Conservation (phyloP, 805 yeast genomes). For the Myxozyma melibiosi region DNA sequence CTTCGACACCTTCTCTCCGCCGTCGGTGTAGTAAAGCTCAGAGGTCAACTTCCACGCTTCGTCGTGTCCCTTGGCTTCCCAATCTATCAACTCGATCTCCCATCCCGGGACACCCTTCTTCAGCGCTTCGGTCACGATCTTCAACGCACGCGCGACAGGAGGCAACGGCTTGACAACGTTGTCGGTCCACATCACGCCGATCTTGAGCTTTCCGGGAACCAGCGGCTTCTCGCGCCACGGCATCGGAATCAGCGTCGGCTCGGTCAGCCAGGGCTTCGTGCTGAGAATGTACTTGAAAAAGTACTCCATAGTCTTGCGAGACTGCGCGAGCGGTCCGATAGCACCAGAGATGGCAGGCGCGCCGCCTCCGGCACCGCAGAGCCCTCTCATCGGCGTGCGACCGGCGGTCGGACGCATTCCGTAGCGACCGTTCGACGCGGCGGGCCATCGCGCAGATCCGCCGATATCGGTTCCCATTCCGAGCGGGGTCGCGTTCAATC, state of each 20-base stretch:
- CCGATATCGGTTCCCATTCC: slow-evolving; percentile 75
- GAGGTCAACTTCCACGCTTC: slow-evolving; percentile 39
- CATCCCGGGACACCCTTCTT: slow-evolving; percentile 50
- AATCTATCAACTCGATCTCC: slow-evolving; percentile 38
- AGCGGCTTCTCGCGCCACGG: slow-evolving; percentile 53
- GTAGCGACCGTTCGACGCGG: slow-evolving; percentile 62
- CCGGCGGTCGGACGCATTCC: slow-evolving; percentile 67
- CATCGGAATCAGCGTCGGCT: slow-evolving; percentile 51
- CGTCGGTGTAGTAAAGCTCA: slow-evolving; percentile 63
- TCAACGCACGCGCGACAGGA: slow-evolving; percentile 46
- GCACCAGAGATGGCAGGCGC: slow-evolving; percentile 53
- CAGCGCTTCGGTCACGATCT: slow-evolving; percentile 45
- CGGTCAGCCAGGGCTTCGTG: slow-evolving; percentile 58
- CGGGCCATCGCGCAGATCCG: slow-evolving; percentile 69
- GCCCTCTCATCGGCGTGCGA: slow-evolving; percentile 51
- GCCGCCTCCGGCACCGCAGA: slow-evolving; percentile 51
- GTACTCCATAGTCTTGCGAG: slow-evolving; percentile 52
- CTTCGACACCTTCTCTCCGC: slow-evolving; percentile 59
- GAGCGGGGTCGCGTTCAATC: slow-evolving; percentile 59
- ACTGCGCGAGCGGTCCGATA: slow-evolving; percentile 54
- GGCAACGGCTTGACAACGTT: slow-evolving; percentile 58
- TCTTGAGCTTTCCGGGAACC: slow-evolving; percentile 43
- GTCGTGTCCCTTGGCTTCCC: slow-evolving; percentile 35
- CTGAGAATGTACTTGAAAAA: slow-evolving; percentile 51
- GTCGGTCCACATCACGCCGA: slow-evolving; percentile 55